Base-by-base conservation (phyloP, 1,284 basidiomycete genomes). In the Sporisorium scitamineum region DNA sequence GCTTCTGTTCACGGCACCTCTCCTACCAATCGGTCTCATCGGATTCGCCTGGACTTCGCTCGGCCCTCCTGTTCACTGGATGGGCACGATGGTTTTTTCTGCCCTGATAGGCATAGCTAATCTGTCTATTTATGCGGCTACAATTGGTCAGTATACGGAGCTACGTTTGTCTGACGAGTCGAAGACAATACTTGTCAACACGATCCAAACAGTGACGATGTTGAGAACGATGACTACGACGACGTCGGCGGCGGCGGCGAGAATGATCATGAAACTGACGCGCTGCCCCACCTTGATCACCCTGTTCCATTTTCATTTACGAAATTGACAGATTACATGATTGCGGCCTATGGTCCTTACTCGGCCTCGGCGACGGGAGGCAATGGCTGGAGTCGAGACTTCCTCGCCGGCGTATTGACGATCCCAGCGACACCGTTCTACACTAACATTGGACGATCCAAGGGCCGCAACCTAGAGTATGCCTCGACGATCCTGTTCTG, bases 41-140 rank as follows among this genome's bases (percentile, higher is more conserved):
- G 86, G 86, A 6, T 87, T 87, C 65, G 87, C 87, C 0, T 87
- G 86, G 85, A 87, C 86, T 2, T 85, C 82, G 3, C 52, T 85
- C 13, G 87, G 87, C n/a, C 86, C 86, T 1, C 76, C 80, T 8
- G 78, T 84, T 2, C 86, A 85, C 63, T 87, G 87, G 87, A 87
- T 87, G 42, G 87, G 82, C 0, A 85, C 86, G 2, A 87, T 87
- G 86, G 78, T 88, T 52, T 86, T 86, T 60, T 73, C 84, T 0
- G 80, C 80, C 0, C 44, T 86, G 22, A 85, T 87, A 41, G 87
- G 84, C 24, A 85, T 87, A 24, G 86, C 86, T 20, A 87, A 87
- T 50, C 70, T 72, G 18, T 37, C 62, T 16, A 75, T 82, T n/a
- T 84, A 82, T 54, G 76, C 82, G 59, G 77, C 82, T 0, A 87